These are phyloP conservation scores for Petunia hybrid DNA, from an alignment of 305 asterid species.

Conservation along the genomic window DNA sequence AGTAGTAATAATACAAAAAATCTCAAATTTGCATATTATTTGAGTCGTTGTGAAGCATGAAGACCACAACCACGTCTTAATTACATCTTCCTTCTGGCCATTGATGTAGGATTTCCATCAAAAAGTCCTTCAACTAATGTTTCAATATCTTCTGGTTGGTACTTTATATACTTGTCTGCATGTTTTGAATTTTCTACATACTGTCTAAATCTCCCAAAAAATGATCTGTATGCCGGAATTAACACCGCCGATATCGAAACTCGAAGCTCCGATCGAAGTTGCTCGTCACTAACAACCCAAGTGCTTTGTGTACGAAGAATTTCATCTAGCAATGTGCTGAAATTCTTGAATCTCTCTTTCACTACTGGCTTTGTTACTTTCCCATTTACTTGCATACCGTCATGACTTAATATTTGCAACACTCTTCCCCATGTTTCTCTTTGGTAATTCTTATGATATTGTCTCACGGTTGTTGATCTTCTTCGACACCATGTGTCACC, in stretches of 20 bases:
- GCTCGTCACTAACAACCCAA: conserved; percentile 88
- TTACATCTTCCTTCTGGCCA: conserved; percentile 62
- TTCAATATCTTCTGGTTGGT: conserved; percentile 91
- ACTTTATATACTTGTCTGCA: conserved; percentile 72
- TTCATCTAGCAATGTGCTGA: conserved; percentile 69
- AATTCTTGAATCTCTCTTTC: conserved; percentile 78
- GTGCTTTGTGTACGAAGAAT: conserved; percentile 67
- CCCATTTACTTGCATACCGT: conserved; percentile 58
- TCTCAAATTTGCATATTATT: conserved; percentile 8
- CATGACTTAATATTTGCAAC: conserved; percentile 61
- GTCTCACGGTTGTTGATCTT: conserved; percentile 75
- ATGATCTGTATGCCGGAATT: conserved; percentile 85
- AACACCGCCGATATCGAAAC: conserved; percentile 73
- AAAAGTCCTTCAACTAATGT: conserved; percentile 70
- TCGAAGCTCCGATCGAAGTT: conserved; percentile 85
- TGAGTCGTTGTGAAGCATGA: neutral
- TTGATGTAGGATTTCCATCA: conserved; percentile 66
- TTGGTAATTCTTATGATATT: conserved; percentile 79
- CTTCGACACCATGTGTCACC: conserved; percentile 86
- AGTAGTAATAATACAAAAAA: conserved; percentile 2
- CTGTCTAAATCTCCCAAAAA: conserved; percentile 73
- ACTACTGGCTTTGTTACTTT: conserved; percentile 62
- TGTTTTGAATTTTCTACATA: conserved; percentile 59
- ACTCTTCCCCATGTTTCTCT: conserved; percentile 81
- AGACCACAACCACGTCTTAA: neutral